phyloP scores from a whole-genome alignment of 441 rosid genomes.

The Cnidoscolus chayamansa region DNA sequence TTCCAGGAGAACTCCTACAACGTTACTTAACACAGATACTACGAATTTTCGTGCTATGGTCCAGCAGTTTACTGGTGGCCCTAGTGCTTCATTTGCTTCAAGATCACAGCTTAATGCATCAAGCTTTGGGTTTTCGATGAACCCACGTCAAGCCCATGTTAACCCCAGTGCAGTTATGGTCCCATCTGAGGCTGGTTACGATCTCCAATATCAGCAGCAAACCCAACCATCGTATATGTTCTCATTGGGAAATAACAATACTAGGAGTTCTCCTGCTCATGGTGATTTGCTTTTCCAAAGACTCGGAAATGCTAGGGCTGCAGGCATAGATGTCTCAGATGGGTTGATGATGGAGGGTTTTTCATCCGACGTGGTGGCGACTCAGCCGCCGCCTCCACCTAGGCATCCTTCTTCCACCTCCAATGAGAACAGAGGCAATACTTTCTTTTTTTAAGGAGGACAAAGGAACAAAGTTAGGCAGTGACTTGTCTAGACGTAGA shows the following conservation, averaged over 20 bases:
- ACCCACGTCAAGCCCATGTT: constrained; percentile 25
- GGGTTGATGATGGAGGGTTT: constrained; percentile 8
- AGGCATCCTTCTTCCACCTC: constrained; percentile 7
- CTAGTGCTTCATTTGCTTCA: constrained; percentile 40
- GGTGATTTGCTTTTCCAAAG: constrained; percentile 19
- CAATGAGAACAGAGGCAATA: constrained; percentile 33
- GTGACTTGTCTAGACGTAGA: constrained; percentile 35
- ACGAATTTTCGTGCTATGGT: constrained; percentile 89
- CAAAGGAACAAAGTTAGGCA: constrained; percentile 44
- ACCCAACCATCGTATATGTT: constrained; percentile 33
- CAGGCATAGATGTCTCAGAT: not conserved
- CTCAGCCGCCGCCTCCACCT: not conserved
- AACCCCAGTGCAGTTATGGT: constrained; percentile 27
- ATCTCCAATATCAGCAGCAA: constrained; percentile 33
- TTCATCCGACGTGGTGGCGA: not conserved
- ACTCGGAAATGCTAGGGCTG: constrained; percentile 4
- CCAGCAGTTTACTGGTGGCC: constrained; percentile 92
- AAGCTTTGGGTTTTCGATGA: constrained; percentile 26
- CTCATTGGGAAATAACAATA: constrained; percentile 26
- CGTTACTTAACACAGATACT: constrained; percentile 75
- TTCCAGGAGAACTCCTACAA: constrained; percentile 86
- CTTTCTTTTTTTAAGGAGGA: constrained; percentile 41
- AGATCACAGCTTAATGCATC: constrained; percentile 23
- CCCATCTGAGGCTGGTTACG: constrained; percentile 15
- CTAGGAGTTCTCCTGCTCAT: not conserved